Evolutionary conservation across 2,329 filamentous ascomycete species (phyloP), one percentile per base, ranked within the genome.

Genomic region (Colletotrichum sp.): DNA sequence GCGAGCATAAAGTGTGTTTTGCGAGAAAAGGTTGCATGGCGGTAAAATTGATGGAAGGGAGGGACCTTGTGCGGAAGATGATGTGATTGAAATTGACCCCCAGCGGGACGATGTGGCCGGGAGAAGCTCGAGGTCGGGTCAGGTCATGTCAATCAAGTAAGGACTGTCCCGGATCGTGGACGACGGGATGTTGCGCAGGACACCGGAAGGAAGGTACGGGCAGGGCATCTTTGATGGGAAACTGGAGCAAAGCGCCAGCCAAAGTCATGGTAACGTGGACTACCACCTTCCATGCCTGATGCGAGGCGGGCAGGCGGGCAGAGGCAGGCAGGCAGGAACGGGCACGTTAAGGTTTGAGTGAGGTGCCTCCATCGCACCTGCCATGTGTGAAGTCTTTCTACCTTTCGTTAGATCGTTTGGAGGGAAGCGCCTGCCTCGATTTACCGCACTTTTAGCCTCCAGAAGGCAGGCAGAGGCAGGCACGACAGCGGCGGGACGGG

Each of bases 341-440:
- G 22, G 36, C 34, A 39, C 13, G 62, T 70, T 75, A 75, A 65
- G 70, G 68, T 71, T 75, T 75, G 55, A 61, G 64, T n/a, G 72
- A 55, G n/a, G 64, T 62, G 64, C 62, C 64, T 52, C 32, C 70
- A 64, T 56, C 22, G 43, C 43, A 43, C 32, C 34, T 72, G 69
- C 69, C 73, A 68, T 73, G 62, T 75, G 68, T 36, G 68, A 61
- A n/a, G 39, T 30, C 34, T 74, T 67, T 48, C 43, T 52, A 22
- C n/a, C 43, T 52, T 52, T 52, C 43, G 43, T 52, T 52, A 52
- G 43, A 52, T 52, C 43, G 22, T 70, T 55, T 62, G 16, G 36
- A 15, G 25, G 52, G 32, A 16, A 25, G 27, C 48, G 9, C 18
- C 34, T 43, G 43, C 43, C 43, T 52, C 43, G 43, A 52, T 3